Conservation (phyloP, 2,329 filamentous ascomycete species). For the Tolypocladium album region DNA sequence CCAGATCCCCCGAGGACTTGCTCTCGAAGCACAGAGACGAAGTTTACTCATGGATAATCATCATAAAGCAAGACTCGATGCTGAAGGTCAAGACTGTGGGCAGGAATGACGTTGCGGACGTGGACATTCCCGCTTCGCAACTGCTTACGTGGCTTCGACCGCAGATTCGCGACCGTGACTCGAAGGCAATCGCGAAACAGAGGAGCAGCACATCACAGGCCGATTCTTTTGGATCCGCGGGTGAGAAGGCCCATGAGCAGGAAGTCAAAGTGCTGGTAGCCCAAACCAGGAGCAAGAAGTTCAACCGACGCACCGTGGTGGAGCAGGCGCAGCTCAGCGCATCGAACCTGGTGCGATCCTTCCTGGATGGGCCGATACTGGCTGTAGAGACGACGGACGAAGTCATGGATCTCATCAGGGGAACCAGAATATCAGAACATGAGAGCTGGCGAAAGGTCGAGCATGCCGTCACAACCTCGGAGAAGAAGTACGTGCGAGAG, state of each 20-base stretch:
- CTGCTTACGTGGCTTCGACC: conserved; percentile 70
- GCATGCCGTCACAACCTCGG: conserved; percentile 64
- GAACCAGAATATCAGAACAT: conserved; percentile 64
- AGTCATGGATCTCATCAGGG: conserved; percentile 64
- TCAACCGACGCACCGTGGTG: conserved; percentile 76
- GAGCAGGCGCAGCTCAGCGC: conserved; percentile 58
- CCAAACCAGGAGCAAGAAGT: conserved; percentile 81
- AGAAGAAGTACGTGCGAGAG: conserved; percentile 74
- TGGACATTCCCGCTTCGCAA: conserved; percentile 63
- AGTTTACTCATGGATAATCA: conserved; percentile 75
- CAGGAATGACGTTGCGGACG: conserved; percentile 63
- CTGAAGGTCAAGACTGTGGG: conserved; percentile 73
- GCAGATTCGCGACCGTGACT: conserved; percentile 72
- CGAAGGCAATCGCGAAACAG: conserved; percentile 41
- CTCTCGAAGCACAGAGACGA: conserved; percentile 67
- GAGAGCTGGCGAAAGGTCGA: conserved; percentile 79
- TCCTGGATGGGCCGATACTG: conserved; percentile 68
- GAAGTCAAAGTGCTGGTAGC: conserved; percentile 79
- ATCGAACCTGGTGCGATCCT: conserved; percentile 55
- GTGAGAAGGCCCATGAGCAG: conserved; percentile 38
- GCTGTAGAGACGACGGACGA: conserved; percentile 84
- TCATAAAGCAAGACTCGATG: conserved; percentile 68
- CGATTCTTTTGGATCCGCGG: conserved; percentile 15
- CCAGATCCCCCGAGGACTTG: conserved; percentile 69
- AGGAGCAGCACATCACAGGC: conserved; percentile 15